phyloP scores from a whole-genome alignment of 2,329 filamentous ascomycete species.

The Alternaria angustiovoidea region DNA sequence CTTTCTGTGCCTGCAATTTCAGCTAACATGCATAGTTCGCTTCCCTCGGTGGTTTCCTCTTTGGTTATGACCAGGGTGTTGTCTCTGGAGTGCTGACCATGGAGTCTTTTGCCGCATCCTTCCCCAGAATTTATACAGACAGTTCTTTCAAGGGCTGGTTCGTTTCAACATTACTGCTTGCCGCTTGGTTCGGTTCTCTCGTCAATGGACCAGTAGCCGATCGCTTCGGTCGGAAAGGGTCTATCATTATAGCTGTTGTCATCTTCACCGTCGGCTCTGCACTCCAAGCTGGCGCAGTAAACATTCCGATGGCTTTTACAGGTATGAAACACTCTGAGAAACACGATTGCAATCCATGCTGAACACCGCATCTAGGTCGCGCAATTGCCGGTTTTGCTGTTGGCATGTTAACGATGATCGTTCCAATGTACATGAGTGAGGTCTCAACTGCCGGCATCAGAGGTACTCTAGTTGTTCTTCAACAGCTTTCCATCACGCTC shows the following conservation, averaged over 20 bases:
- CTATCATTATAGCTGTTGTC: slow-evolving; percentile 30
- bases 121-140: slow-evolving; percentile 29
- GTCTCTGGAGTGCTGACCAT: slow-evolving; percentile 31
- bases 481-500: slow-evolving; percentile 31
- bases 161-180: slow-evolving; percentile 28
- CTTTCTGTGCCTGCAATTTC: fast-evolving
- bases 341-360: fast-evolving
- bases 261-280: slow-evolving; percentile 31
- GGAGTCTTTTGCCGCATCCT: slow-evolving; percentile 30
- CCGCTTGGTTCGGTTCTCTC: slow-evolving; percentile 32
- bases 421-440: slow-evolving; percentile 36
- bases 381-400: slow-evolving; percentile 31
- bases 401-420: slow-evolving; percentile 35
- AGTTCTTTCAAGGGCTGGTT: slow-evolving; percentile 35
- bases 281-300: slow-evolving; percentile 29
- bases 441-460: slow-evolving; percentile 28
- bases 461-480: slow-evolving; percentile 32
- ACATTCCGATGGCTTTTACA: slow-evolving; percentile 27
- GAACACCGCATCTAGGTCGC: slow-evolving; percentile 13
- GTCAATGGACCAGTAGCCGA: slow-evolving; percentile 35
- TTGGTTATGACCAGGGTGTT: slow-evolving; percentile 34
- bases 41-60: slow-evolving; percentile 31
- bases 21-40: slow-evolving; percentile 22
- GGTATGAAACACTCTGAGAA: slow-evolving; percentile 6
- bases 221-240: slow-evolving; percentile 30